Evolutionary conservation across 2,329 filamentous ascomycete genomes (phyloP), one percentile per base, ranked within the genome.

Genomic region (Blastomyces percursus): DNA sequence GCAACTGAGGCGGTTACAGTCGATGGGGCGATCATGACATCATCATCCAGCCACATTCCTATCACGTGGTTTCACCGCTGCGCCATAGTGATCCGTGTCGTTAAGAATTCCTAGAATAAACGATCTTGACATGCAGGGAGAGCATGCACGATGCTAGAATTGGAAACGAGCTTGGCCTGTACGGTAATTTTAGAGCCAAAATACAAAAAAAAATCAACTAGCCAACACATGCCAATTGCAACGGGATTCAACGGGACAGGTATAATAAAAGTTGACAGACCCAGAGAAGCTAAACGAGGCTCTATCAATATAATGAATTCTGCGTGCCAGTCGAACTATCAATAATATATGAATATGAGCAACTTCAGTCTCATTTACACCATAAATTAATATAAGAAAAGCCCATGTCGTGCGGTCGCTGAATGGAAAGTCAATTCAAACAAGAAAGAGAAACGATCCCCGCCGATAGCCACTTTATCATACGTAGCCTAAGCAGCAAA

Each of bases 401-500:
- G 11, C 35, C 52, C 54, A 40, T 38, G 32, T 21, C 32, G 35
- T 56, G 27, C 35, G n/a, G 35, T 40, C 32, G 54, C 54, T 56
- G 32, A 56, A 56, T 40, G 30, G 8, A 24, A 40, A 56, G 30
- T 14, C 54, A 35, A 56, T 56, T 56, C 54, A 59, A 59, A 59
- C 40, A 59, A 30, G 16, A 59, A 30, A n/a, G 40, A 59, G 21
- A 57, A 42, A 59, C 30, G 35, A 59, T 16, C 56, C 32, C 24
- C 11, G 24, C 14, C 40, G 44, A n/a, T 30, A 32, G 19, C 6
- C 11, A 4, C 19, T 14, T 57, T 35, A 61, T 62, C 55, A 62
- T 59, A 62, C 61, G 35, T 62, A 62, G 30, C 61, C 61, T 62
- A 62, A 3, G 19, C 2, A 38, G n/a, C 14, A 35, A 11, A 38